Conservation (phyloP, 1,284 basidiomycete species). For the Rhodotorula sp. region DNA sequence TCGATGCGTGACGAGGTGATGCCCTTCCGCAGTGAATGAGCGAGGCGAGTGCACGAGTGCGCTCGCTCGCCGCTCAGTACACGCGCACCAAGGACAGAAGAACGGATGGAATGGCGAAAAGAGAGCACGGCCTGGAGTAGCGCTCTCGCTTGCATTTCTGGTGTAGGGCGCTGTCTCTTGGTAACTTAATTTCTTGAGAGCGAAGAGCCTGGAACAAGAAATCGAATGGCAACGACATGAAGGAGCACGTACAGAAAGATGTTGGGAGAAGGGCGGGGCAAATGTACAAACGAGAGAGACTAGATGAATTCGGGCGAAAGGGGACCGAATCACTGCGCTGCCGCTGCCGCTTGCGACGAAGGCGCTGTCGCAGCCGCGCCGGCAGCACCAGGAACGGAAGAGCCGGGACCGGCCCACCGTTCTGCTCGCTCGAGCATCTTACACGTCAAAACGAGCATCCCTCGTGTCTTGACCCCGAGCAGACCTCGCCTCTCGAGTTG, state of each 20-base stretch:
- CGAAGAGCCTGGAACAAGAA: background rate
- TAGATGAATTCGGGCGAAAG: too few species aligned
- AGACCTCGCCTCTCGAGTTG: slow-evolving; percentile 38
- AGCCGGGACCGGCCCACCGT: slow-evolving; percentile 13
- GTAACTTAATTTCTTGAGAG: background rate
- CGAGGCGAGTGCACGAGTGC: too few species aligned
- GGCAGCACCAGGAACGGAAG: background rate
- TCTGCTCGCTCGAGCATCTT: slow-evolving; percentile 43
- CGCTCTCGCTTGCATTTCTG: too few species aligned
- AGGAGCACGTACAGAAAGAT: background rate
- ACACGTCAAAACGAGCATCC: slow-evolving; percentile 43
- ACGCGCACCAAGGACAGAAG: too few species aligned
- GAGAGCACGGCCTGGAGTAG: too few species aligned
- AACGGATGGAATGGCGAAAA: too few species aligned
- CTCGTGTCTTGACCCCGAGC: slow-evolving; percentile 38
- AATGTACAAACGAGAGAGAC: background rate
- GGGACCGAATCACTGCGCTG: too few species aligned
- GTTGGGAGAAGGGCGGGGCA: background rate
- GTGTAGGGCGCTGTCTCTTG: background rate
- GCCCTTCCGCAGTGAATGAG: too few species aligned
- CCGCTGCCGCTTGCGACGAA: too few species aligned
- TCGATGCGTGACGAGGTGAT: too few species aligned
- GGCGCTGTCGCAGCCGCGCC: background rate
- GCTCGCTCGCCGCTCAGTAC: too few species aligned
- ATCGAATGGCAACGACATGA: background rate